Base-by-base conservation (phyloP, 1,284 basidiomycete species). In the Leccinum cinnamomeum region DNA sequence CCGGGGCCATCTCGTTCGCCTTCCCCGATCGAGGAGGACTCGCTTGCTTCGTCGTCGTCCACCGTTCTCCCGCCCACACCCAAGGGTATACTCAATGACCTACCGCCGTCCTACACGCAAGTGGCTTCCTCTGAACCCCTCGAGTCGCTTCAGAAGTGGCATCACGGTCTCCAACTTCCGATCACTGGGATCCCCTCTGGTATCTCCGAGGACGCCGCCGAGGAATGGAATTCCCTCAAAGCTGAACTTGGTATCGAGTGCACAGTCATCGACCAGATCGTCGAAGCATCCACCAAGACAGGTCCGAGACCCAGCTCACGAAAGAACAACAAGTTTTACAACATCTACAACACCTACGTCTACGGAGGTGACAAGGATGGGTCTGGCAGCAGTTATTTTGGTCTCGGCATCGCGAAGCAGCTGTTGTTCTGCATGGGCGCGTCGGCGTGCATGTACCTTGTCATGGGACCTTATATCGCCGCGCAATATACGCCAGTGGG, bases 281-380 rank as follows among this genome's bases (percentile, higher is more conserved):
- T 76, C 33, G 81, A 76, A 69, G 78, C 72, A 59, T 87, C 86
- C 6, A 72, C 75, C 16, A 79, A 78, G 65, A 78, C 74, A 5
- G 75, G 77, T n/a, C 69, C 70, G 5, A 63, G 72, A 60, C 73
- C 74, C 41, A 62, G 74, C 60, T 63, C 79, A 61, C 64, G 71
- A 71, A 35, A 79, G 53, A 81, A 78, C 62, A 80, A 85, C 62
- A 80, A 85, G 51, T 91, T 92, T 74, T 91, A 89, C 78, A 92
- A 91, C 75, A 89, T 92, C 72, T 91, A 92, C 75, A 91, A 91
- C 75, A 91, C 89, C 12, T 91, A 91, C 66, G 84, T 91, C 48
- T 90, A 89, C 68, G 85, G 84, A 48, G 73, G 76, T 55, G 73
- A 63, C 61, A 75, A 69, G 54, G 64, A 73, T 61, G 60, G 62